Evolutionary conservation across 2,329 filamentous ascomycete genomes (phyloP).

Genomic region (Trichoderma sp.): DNA sequence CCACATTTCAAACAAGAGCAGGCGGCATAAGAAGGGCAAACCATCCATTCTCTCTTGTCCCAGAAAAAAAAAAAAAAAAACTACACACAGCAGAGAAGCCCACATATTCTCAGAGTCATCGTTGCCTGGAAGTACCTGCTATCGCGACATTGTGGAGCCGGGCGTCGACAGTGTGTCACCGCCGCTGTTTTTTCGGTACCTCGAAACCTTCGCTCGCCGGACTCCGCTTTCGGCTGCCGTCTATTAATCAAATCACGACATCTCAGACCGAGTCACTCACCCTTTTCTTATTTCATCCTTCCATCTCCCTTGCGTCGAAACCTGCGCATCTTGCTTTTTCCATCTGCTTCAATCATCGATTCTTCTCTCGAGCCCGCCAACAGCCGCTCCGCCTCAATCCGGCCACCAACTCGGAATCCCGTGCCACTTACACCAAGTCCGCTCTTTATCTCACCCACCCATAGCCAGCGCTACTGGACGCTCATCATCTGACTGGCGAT

Average conservation of each 20-base stretch:
- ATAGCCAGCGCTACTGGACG: background rate
- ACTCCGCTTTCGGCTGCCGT: slow-evolving; percentile 33
- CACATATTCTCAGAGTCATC: slow-evolving; percentile 22
- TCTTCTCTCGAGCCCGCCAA: background rate
- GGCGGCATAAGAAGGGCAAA: background rate
- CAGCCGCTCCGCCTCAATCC: slow-evolving; percentile 21
- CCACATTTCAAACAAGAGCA: slow-evolving; percentile 2
- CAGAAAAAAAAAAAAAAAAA: slow-evolving; percentile 15
- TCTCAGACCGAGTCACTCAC: slow-evolving; percentile 29
- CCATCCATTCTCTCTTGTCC: background rate
- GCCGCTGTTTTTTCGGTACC: background rate
- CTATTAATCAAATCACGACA: slow-evolving; percentile 25
- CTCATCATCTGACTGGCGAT: slow-evolving; percentile 23
- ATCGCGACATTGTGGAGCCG: slow-evolving; percentile 26
- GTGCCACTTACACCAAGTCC: slow-evolving; percentile 25
- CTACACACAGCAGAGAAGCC: slow-evolving; percentile 6
- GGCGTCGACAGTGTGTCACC: slow-evolving; percentile 22
- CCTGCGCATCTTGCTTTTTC: background rate
- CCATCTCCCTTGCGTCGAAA: background rate
- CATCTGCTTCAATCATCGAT: background rate
- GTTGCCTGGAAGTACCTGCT: slow-evolving; percentile 5
- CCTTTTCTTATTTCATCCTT: background rate
- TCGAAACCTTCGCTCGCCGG: slow-evolving; percentile 19
- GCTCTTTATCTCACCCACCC: slow-evolving; percentile 17
- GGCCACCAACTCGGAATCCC: slow-evolving; percentile 22